Evolutionary conservation across 176 grass and related monocot genomes (phyloP).

Genomic region (Hordeum marinum): DNA sequence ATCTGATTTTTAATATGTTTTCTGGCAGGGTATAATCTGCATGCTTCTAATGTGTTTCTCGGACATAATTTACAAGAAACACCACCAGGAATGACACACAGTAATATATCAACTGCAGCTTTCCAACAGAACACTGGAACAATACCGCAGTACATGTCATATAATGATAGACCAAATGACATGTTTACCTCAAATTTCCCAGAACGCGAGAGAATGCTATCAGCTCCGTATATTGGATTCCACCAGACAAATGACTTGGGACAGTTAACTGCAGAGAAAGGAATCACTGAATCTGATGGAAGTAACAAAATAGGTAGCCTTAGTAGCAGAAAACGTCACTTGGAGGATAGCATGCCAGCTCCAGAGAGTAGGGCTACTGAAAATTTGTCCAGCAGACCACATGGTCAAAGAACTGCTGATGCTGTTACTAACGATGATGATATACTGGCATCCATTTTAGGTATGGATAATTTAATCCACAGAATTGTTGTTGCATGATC

Average conservation of each 20-base stretch:
- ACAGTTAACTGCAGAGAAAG: constrained; percentile 82
- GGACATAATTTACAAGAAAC: background rate
- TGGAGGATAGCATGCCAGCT: constrained; percentile 62
- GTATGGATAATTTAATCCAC: constrained; percentile 33
- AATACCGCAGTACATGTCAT: constrained; percentile 24
- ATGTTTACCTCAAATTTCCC: constrained; percentile 45
- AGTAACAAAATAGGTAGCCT: constrained; percentile 82
- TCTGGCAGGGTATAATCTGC: constrained; percentile 31
- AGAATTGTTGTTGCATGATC: constrained; percentile 20
- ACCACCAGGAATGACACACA: background rate
- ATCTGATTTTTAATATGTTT: background rate
- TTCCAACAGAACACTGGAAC: background rate
- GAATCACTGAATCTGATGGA: constrained; percentile 75
- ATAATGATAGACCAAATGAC: constrained; percentile 37
- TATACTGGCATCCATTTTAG: constrained; percentile 91
- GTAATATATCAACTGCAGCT: background rate
- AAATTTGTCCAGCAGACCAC: constrained; percentile 55
- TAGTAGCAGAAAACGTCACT: constrained; percentile 68
- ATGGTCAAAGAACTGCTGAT: constrained; percentile 52
- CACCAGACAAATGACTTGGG: constrained; percentile 60
- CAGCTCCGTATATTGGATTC: constrained; percentile 46
- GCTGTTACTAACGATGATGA: constrained; percentile 74
- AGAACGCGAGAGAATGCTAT: constrained; percentile 59
- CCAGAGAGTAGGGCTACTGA: constrained; percentile 62
- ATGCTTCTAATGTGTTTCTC: constrained; percentile 25